phyloP scores from a whole-genome alignment of 176 grass and related monocot species.

The Ampelocalamus luodianensis region DNA sequence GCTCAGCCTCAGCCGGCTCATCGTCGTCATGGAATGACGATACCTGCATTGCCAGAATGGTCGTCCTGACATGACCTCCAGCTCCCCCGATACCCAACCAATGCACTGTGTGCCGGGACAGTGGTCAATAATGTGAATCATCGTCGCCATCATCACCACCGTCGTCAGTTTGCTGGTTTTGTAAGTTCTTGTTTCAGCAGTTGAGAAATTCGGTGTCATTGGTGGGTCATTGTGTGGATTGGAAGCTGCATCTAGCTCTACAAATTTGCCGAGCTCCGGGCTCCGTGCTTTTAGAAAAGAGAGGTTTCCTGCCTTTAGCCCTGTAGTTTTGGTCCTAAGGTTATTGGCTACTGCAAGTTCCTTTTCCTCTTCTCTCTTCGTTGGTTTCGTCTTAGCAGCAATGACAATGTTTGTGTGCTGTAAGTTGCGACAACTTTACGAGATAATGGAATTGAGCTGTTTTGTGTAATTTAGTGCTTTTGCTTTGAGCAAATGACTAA shows the following conservation, averaged over 20 bases:
- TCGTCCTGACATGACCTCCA: conserved; percentile 55
- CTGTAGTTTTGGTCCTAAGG: conserved; percentile 51
- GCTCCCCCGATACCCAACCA: not conserved
- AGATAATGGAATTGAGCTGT: conserved; percentile 48
- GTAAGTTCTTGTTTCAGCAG: conserved; percentile 50
- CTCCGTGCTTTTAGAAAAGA: conserved; percentile 11
- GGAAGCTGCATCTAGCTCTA: conserved; percentile 35
- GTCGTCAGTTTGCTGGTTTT: conserved; percentile 34
- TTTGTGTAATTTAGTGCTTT: not conserved
- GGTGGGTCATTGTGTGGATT: conserved; percentile 9
- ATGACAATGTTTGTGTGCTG: conserved; percentile 31
- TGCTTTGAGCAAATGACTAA: conserved; percentile 16
- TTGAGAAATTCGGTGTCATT: conserved; percentile 40
- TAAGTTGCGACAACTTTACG: conserved; percentile 43
- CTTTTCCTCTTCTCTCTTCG: conserved; percentile 31
- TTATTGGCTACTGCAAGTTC: conserved; percentile 34
- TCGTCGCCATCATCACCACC: not conserved
- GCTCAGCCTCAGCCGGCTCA: conserved; percentile 44
- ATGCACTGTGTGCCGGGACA: not conserved
- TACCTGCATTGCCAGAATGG: conserved; percentile 67
- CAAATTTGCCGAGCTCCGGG: not conserved
- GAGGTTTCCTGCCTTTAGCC: conserved; percentile 39
- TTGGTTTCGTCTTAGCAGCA: conserved; percentile 40
- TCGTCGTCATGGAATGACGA: conserved; percentile 52
- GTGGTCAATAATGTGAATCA: conserved; percentile 35